phyloP scores from a whole-genome alignment of 2,329 filamentous ascomycete genomes.

The Whalleya microplaca region DNA sequence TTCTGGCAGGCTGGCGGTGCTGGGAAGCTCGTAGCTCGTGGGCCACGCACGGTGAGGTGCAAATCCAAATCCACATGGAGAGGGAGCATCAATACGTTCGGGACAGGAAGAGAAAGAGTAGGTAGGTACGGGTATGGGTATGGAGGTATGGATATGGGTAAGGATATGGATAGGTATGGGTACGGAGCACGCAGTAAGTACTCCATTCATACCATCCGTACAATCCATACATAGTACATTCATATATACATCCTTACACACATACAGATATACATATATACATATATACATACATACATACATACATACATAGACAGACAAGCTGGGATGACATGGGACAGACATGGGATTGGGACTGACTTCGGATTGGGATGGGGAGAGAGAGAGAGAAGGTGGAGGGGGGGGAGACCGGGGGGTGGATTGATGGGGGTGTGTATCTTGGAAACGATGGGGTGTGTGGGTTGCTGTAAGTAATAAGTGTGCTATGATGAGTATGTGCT shows the following conservation, averaged over 20 bases:
- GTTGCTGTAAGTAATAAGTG: background rate
- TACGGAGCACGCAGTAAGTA: background rate
- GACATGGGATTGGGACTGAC: slow-evolving; percentile 7
- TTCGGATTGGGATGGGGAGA: slow-evolving; percentile 14
- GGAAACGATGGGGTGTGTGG: background rate
- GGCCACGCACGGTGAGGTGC: background rate
- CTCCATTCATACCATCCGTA: too few relatives aligned
- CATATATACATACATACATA: too few relatives aligned
- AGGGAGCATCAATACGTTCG: background rate
- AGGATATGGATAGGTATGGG: too few relatives aligned
- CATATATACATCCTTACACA: too few relatives aligned
- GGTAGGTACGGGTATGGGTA: background rate
- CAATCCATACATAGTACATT: too few relatives aligned
- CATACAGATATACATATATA: too few relatives aligned
- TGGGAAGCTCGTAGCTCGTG: background rate
- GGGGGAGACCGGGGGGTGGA: background rate
- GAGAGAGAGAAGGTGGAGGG: background rate
- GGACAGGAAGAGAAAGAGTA: background rate
- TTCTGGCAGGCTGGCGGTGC: background rate
- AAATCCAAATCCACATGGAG: background rate
- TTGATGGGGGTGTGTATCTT: slow-evolving; percentile 1
- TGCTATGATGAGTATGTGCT: too few relatives aligned
- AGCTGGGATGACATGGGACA: background rate
- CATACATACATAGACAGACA: too few relatives aligned
- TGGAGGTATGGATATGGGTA: background rate